Evolutionary conservation across 139 green algal species (phyloP).

Genomic region (Chloropicon primus): DNA sequence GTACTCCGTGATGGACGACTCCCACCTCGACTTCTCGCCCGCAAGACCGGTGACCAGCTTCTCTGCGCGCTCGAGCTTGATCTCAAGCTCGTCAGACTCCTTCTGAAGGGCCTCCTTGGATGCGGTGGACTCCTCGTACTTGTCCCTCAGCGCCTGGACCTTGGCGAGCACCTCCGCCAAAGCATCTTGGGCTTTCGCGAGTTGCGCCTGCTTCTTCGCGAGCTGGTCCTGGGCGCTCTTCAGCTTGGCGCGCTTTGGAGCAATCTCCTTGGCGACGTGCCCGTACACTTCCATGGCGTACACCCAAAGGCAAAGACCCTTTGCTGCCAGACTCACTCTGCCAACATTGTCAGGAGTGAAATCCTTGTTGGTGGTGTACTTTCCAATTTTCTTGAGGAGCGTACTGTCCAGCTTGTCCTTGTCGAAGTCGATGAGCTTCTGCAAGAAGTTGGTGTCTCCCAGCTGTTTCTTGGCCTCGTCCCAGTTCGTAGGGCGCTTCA

Average conservation of each 20-base stretch:
- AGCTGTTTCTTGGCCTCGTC: slow-evolving; percentile 67
- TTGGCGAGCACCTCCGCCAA: slow-evolving; percentile 60
- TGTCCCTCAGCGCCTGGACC: slow-evolving; percentile 57
- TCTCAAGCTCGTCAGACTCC: slow-evolving; percentile 56
- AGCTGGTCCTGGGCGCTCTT: slow-evolving; percentile 53
- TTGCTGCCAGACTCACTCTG: slow-evolving; percentile 29
- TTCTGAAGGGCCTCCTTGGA: slow-evolving; percentile 57
- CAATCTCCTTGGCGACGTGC: slow-evolving; percentile 60
- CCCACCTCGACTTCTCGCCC: slow-evolving; percentile 55
- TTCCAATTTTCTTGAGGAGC: slow-evolving; percentile 67
- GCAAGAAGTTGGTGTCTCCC: slow-evolving; percentile 60
- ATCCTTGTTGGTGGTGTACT: slow-evolving; percentile 48
- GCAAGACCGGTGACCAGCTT: slow-evolving; percentile 46
- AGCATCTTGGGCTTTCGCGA: slow-evolving; percentile 41
- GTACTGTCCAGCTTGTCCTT: slow-evolving; percentile 58
- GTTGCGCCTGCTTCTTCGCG: slow-evolving; percentile 39
- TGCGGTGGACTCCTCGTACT: slow-evolving; percentile 54
- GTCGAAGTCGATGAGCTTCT: slow-evolving; percentile 57
- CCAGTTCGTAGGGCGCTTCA: slow-evolving; percentile 60
- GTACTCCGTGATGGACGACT: slow-evolving; percentile 41
- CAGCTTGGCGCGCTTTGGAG: slow-evolving; percentile 68
- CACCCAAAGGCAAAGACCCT: slow-evolving; percentile 70
- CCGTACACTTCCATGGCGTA: slow-evolving; percentile 70
- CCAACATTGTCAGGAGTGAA: slow-evolving; percentile 50
- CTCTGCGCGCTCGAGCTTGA: slow-evolving; percentile 61